Evolutionary conservation across 2,329 filamentous ascomycete species (phyloP).

Genomic region (Pyrenophora graminea): DNA sequence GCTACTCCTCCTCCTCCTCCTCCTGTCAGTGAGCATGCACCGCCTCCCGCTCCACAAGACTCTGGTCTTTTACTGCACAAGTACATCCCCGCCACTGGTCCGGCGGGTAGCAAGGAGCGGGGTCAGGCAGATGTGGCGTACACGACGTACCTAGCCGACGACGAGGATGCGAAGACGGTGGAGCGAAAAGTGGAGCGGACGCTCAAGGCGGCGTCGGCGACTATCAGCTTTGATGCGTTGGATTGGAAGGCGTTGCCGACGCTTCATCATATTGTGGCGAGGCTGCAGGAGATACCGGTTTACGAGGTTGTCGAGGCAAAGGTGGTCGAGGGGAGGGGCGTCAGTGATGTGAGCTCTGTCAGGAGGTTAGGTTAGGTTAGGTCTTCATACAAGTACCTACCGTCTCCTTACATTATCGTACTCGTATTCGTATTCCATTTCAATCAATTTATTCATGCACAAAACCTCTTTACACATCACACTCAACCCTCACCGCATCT

Average conservation of each 20-base stretch:
- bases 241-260: slow-evolving; percentile 63
- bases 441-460: too few species aligned
- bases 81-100: slow-evolving; percentile 61
- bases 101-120: slow-evolving; percentile 40
- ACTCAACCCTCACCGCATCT: too few species aligned
- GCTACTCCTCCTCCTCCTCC: too few species aligned
- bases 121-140: slow-evolving; percentile 62
- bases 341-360: slow-evolving; percentile 52
- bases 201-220: slow-evolving; percentile 48
- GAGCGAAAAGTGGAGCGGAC: slow-evolving; percentile 44
- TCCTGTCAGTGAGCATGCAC: too few species aligned
- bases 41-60: slow-evolving; percentile 34
- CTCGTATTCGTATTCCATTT: neutral
- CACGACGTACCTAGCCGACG: slow-evolving; percentile 49
- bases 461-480: too few species aligned
- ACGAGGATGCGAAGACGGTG: slow-evolving; percentile 36
- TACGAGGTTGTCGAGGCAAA: slow-evolving; percentile 61
- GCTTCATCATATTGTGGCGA: slow-evolving; percentile 60
- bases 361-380: slow-evolving; percentile 5
- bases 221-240: slow-evolving; percentile 54
- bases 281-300: slow-evolving; percentile 60
- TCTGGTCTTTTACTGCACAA: slow-evolving; percentile 60
- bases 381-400: too few species aligned
- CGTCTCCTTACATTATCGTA: neutral
- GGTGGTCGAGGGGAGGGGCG: slow-evolving; percentile 60